Evolutionary conservation across 495 filamentous ascomycete species (phyloP).

Genomic region (Podospora anserina): DNA sequence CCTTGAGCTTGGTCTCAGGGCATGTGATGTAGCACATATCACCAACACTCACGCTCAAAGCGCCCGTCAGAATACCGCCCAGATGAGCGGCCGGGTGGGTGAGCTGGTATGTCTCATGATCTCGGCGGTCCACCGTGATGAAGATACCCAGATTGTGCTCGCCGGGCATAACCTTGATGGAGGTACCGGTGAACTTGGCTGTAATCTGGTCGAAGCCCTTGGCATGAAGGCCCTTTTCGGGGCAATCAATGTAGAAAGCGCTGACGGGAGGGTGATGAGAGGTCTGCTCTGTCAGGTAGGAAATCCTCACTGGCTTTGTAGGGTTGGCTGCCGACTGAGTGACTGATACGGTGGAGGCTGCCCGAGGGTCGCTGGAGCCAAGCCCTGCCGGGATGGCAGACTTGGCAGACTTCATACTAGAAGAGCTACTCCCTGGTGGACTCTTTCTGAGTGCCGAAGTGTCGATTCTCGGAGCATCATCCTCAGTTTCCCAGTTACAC

Average conservation of each 20-base stretch:
- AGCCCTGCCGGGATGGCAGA: slow-evolving; percentile 24
- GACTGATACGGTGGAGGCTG: slow-evolving; percentile 45
- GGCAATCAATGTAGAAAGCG: slow-evolving; percentile 91
- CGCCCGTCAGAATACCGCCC: slow-evolving; percentile 79
- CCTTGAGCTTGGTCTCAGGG: slow-evolving; percentile 80
- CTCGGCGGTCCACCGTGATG: slow-evolving; percentile 73
- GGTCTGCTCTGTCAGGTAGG: slow-evolving; percentile 95
- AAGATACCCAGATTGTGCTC: slow-evolving; percentile 95
- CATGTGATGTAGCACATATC: slow-evolving; percentile 86
- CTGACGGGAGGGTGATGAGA: slow-evolving; percentile 98
- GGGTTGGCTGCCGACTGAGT: slow-evolving; percentile 41
- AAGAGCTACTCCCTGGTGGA: slow-evolving; percentile 43
- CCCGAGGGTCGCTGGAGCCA: slow-evolving; percentile 31
- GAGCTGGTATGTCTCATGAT: slow-evolving; percentile 88
- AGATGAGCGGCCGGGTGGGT: slow-evolving; percentile 93
- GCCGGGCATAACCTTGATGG: slow-evolving; percentile 83
- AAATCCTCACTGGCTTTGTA: slow-evolving; percentile 64
- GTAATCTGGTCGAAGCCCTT: slow-evolving; percentile 92
- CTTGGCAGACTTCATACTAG: slow-evolving; percentile 49
- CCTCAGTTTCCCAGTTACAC: slow-evolving; percentile 92
- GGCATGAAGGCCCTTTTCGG: slow-evolving; percentile 83
- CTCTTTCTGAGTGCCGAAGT: slow-evolving; percentile 36
- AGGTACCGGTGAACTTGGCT: slow-evolving; percentile 96
- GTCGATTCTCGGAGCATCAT: slow-evolving; percentile 54
- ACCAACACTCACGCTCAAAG: slow-evolving; percentile 79